Evolutionary conservation across 2,329 filamentous ascomycete genomes (phyloP).

Genomic region (Fonsecaea erecta): DNA sequence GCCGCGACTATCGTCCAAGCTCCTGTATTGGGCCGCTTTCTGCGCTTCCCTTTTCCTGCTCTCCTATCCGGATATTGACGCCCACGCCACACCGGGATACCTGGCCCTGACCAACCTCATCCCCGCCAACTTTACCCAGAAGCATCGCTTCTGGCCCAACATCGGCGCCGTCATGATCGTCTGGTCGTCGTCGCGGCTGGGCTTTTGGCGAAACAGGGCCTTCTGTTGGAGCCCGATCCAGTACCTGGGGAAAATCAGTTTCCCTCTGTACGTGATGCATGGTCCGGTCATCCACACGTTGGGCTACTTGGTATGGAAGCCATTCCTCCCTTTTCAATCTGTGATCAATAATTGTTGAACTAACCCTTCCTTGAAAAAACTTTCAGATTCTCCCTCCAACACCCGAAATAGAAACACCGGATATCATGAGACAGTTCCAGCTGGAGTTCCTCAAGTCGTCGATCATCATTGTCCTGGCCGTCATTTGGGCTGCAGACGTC

Average conservation of each 20-base stretch:
- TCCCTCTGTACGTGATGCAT: slow-evolving; percentile 55
- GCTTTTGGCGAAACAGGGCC: slow-evolving; percentile 45
- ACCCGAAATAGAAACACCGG: slow-evolving; percentile 39
- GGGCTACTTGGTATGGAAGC: slow-evolving; percentile 46
- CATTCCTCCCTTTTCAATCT: not conserved
- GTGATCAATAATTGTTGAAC: not conserved
- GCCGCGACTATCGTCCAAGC: not conserved
- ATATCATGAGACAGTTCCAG: slow-evolving; percentile 44
- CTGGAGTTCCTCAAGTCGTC: slow-evolving; percentile 48
- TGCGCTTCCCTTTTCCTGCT: slow-evolving; percentile 49
- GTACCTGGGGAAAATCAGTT: slow-evolving; percentile 54
- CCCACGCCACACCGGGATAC: slow-evolving; percentile 50
- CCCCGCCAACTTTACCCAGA: slow-evolving; percentile 48
- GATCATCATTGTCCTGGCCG: slow-evolving; percentile 45
- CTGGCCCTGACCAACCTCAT: slow-evolving; percentile 47
- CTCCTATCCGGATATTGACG: slow-evolving; percentile 46
- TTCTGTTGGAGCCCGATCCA: slow-evolving; percentile 50
- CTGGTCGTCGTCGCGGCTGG: slow-evolving; percentile 48
- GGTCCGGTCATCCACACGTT: slow-evolving; percentile 51
- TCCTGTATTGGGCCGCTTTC: slow-evolving; percentile 46
- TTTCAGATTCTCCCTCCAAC: slow-evolving; percentile 43
- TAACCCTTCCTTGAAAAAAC: slow-evolving; percentile 6
- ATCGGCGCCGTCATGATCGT: slow-evolving; percentile 51
- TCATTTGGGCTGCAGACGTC: slow-evolving; percentile 62
- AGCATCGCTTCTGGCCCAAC: slow-evolving; percentile 52